Evolutionary conservation across 2,329 filamentous ascomycete genomes (phyloP), one percentile per base, ranked within the genome.

Genomic region (Penicillium palitans): DNA sequence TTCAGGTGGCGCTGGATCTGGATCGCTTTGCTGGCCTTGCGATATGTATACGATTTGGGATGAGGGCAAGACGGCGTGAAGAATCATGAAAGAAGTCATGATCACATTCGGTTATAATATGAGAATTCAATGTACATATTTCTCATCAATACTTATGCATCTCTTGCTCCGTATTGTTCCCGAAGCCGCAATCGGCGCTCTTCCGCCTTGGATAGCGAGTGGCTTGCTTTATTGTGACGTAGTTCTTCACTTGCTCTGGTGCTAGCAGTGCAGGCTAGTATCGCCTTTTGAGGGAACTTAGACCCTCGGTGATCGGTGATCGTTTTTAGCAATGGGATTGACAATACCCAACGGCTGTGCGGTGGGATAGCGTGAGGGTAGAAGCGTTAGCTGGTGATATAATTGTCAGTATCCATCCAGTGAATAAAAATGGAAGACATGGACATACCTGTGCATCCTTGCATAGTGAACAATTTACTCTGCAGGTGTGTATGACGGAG

Each of bases 391-490:
- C 51, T 52, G 17, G 15, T 8, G 8, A 17, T 6, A 4, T 1
- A n/a, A 33, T n/a, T n/a, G 27, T 52, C 6, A 52, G 37, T 31
- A 33, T 24, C 8, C 6, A 17, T 9, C 6, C 1, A 1, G 5
- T 17, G 17, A 29, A 42, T 12, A n/a, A 2, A 9, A 15, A 9
- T 24, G 1, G 0, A n/a, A 10, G 15, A 8, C 19, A 86, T 71
- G 66, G 88, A 86, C 0, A 68, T 66, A 15, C 81, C 76, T 25
- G 2, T 25, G 7, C 3, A n/a, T 48, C 15, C 9, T 3, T 13
- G 27, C n/a, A 10, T 48, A 12, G 8, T 35, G 31, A 35, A 21
- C 29, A 2, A 13, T 48, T 48, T 48, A 48, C 21, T 48, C 46
- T 7, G 0, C 21, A 25, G 58, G 46, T n/a, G 66, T 50, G 39